Conservation (phyloP, 1,284 basidiomycete species). For the Microbotryum saponariae region DNA sequence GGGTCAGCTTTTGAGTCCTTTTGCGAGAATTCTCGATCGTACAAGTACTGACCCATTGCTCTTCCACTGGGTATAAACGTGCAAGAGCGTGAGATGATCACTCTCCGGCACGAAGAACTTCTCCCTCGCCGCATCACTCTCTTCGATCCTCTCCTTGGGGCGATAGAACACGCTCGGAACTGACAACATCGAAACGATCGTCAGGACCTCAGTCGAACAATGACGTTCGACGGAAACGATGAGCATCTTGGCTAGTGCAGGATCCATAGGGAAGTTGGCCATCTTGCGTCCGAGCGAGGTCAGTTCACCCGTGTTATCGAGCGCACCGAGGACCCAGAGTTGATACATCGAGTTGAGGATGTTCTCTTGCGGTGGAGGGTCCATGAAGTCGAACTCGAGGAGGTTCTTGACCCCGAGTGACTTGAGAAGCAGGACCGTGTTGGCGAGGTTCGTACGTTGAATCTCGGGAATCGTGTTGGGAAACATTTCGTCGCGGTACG, state of each 20-base stretch:
- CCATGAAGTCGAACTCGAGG: conserved; percentile 98
- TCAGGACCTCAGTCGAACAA: conserved; percentile 92
- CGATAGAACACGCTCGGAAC: conserved; percentile 60
- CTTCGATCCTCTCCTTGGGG: conserved; percentile 53
- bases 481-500: conserved; percentile 90
- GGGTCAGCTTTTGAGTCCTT: not conserved
- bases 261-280: conserved; percentile 84
- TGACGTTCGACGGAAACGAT: conserved; percentile 82
- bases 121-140: conserved; percentile 91
- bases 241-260: conserved; percentile 96
- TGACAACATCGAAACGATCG: conserved; percentile 97
- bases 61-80: conserved; percentile 98
- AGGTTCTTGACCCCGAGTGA: conserved; percentile 89
- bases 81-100: conserved; percentile 89
- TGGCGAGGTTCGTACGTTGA: conserved; percentile 92
- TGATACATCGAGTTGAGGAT: conserved; percentile 98
- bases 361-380: conserved; percentile 82
- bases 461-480: conserved; percentile 97
- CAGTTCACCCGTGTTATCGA: conserved; percentile 95
- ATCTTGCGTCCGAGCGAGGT: conserved; percentile 89
- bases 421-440: conserved; percentile 90
- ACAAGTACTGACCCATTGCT: conserved; percentile 62
- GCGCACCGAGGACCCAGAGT: conserved; percentile 93
- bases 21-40: not conserved
- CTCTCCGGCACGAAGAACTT: conserved; percentile 98